Evolutionary conservation across 2,329 filamentous ascomycete species (phyloP).

Genomic region (Paecilomyces sp.): DNA sequence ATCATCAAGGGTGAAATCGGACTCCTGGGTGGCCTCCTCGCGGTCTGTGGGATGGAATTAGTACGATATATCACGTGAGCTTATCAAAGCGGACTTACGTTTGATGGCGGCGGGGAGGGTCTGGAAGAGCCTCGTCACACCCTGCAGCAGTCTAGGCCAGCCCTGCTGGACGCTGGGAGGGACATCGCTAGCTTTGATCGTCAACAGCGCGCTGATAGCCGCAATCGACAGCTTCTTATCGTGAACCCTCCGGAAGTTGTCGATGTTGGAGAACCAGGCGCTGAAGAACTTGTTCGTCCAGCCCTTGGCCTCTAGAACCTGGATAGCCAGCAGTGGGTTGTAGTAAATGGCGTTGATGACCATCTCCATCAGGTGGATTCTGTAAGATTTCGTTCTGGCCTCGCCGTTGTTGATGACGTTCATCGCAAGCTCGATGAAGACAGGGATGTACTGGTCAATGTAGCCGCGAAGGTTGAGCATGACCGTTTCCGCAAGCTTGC

Average conservation of each 20-base stretch:
- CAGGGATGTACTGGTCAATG: slow-evolving; percentile 79
- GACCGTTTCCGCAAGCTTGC: slow-evolving; percentile 93
- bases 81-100: slow-evolving; percentile 48
- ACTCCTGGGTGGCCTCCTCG: slow-evolving; percentile 83
- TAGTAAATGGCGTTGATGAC: slow-evolving; percentile 98
- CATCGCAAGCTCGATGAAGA: slow-evolving; percentile 89
- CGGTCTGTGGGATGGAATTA: slow-evolving; percentile 51
- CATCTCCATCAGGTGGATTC: slow-evolving; percentile 97
- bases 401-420: slow-evolving; percentile 64
- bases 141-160: slow-evolving; percentile 85
- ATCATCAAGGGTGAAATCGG: slow-evolving; percentile 71
- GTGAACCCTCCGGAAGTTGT: slow-evolving; percentile 85
- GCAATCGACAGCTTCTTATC: slow-evolving; percentile 98
- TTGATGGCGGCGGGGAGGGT: slow-evolving; percentile 81
- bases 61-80: slow-evolving; percentile 17
- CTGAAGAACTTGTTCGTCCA: slow-evolving; percentile 99
- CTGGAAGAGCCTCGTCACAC: slow-evolving; percentile 85
- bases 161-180: slow-evolving; percentile 89
- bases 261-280: slow-evolving; percentile 94
- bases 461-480: slow-evolving; percentile 90
- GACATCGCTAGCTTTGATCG: slow-evolving; percentile 70
- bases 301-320: slow-evolving; percentile 79
- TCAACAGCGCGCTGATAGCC: slow-evolving; percentile 80
- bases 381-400: slow-evolving; percentile 83
- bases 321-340: slow-evolving; percentile 77